Conservation (phyloP, 495 filamentous ascomycete genomes). For the Platismatia glauca region DNA sequence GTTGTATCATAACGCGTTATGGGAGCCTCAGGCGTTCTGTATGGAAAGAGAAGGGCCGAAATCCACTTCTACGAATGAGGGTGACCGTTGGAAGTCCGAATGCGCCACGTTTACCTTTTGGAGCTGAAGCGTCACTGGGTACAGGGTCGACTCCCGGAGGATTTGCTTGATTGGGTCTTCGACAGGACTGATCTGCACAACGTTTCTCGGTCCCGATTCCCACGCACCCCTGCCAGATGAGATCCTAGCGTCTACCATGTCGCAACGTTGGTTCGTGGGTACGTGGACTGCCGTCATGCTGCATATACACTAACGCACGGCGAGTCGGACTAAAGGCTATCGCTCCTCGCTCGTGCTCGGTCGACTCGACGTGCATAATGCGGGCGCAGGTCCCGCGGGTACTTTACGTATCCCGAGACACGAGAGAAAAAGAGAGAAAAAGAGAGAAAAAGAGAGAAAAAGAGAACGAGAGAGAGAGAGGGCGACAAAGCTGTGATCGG, state of each 20-base stretch:
- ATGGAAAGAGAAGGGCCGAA: constrained; percentile 6
- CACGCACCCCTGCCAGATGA: constrained; percentile 6
- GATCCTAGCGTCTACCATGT: constrained; percentile 15
- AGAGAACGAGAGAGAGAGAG: not conserved
- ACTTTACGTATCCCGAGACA: not conserved
- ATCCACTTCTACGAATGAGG: constrained; percentile 12
- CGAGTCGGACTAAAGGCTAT: not conserved
- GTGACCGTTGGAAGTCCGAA: constrained; percentile 8
- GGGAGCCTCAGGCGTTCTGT: constrained; percentile 9
- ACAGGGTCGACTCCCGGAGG: constrained; percentile 8
- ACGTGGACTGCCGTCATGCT: constrained; percentile 13
- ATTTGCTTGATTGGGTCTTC: constrained; percentile 7
- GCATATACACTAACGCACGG: constrained; percentile 13
- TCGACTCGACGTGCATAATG: constrained; percentile 4
- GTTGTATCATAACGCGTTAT: not conserved
- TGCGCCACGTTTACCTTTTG: constrained; percentile 16
- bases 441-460: not conserved
- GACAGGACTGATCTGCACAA: constrained; percentile 6
- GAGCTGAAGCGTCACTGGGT: constrained; percentile 9
- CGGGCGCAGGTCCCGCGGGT: constrained; percentile 16
- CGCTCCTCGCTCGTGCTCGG: constrained; percentile 14
- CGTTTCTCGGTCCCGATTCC: constrained; percentile 12
- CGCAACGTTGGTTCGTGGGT: constrained; percentile 16
- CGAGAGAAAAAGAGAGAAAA: not conserved
- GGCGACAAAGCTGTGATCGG: too few relatives aligned